Conservation (phyloP, 768 basidiomycete genomes). For the Lactarius vividus region DNA sequence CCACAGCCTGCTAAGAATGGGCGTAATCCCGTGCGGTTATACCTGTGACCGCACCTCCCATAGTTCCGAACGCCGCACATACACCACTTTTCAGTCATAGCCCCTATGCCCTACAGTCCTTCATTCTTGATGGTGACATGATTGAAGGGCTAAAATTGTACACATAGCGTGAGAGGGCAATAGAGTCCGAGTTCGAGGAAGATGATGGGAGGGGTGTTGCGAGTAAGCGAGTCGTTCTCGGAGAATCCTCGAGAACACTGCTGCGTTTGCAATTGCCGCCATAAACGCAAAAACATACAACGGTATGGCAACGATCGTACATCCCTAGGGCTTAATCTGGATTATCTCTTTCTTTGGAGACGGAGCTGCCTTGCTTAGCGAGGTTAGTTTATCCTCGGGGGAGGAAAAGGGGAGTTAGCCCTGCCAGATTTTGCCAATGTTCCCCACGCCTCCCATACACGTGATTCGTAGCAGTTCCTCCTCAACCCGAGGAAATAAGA, state of each 20-base stretch:
- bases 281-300: not conserved
- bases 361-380: not conserved
- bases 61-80: slow-evolving; percentile 25
- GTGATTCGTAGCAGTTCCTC: slow-evolving; percentile 4
- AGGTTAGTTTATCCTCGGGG: not conserved
- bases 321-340: not conserved
- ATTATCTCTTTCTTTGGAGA: not conserved
- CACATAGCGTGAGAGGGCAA: slow-evolving; percentile 1
- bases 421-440: not conserved
- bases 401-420: not conserved
- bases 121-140: slow-evolving; percentile 7
- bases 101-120: slow-evolving; percentile 22
- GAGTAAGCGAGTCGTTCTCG: not conserved
- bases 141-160: slow-evolving; percentile 10
- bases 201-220: not conserved
- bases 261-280: not conserved
- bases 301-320: not conserved
- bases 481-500: not conserved
- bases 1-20: not conserved
- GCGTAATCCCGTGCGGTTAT: slow-evolving; percentile 4
- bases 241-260: slow-evolving; percentile 4
- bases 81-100: slow-evolving; percentile 1
- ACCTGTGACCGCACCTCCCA: slow-evolving; percentile 1
- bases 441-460: slow-evolving; percentile 5
- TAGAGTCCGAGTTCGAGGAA: not conserved